These are phyloP conservation scores for Salix viminalis DNA, from an alignment of 345 rosid species.

Conservation along the genomic window DNA sequence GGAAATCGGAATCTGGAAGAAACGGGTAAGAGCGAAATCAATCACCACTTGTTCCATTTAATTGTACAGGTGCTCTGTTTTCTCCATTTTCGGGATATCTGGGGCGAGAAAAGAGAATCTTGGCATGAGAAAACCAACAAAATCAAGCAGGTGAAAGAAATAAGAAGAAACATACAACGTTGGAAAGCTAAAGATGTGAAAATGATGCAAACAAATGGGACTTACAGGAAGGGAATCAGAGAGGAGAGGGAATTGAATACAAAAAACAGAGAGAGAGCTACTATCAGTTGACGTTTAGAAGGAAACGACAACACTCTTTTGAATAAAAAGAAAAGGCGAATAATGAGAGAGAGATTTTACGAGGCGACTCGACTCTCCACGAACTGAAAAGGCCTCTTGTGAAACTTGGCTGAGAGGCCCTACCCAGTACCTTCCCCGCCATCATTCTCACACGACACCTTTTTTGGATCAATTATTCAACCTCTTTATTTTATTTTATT, in stretches of 20 bases:
- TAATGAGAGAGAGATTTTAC: background rate
- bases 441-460: no score
- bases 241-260: background rate
- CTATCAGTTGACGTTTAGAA: background rate
- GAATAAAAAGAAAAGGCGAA: background rate
- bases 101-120: background rate
- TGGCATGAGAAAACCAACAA: background rate
- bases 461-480: no score
- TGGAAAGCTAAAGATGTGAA: no score
- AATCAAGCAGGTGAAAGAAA: no score
- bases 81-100: background rate
- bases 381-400: background rate
- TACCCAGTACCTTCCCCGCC: no score
- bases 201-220: no score
- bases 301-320: background rate
- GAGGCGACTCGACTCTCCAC: conserved; percentile 1
- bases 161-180: no score
- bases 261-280: background rate
- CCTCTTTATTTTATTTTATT: no score
- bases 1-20: background rate
- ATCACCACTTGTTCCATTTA: conserved; percentile 6
- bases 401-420: no score
- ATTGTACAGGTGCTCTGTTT: background rate
- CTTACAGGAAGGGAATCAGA: no score
- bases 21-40: background rate